These are phyloP conservation scores for Cyberlindnera mississippiensis DNA, from an alignment of 805 yeast genomes.

Conservation along the genomic window DNA sequence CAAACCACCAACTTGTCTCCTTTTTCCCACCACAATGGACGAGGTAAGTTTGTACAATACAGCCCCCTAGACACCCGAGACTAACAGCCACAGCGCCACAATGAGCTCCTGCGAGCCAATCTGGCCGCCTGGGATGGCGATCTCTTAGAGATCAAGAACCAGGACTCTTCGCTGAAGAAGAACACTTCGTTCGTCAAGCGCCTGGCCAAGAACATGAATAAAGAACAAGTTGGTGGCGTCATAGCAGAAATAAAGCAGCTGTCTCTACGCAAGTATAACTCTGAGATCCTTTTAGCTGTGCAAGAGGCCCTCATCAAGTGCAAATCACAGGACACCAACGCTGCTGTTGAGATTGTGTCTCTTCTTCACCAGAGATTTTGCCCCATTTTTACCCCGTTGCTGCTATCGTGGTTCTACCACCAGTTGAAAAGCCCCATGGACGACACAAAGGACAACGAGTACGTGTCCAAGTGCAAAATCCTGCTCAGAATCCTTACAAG, in stretches of 20 bases:
- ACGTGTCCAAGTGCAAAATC: constrained; percentile 40
- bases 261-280: constrained; percentile 68
- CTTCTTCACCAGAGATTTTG: constrained; percentile 76
- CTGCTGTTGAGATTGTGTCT: constrained; percentile 65
- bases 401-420: constrained; percentile 40
- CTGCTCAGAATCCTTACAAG: constrained; percentile 54
- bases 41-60: constrained; percentile 13
- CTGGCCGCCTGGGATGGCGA: constrained; percentile 22
- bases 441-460: constrained; percentile 40
- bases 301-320: constrained; percentile 56
- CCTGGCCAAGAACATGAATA: constrained; percentile 51
- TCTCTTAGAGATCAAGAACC: constrained; percentile 15
- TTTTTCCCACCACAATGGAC: constrained; percentile 4
- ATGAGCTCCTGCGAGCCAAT: constrained; percentile 14
- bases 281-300: constrained; percentile 61
- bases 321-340: constrained; percentile 52
- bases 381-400: constrained; percentile 44
- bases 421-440: constrained; percentile 35
- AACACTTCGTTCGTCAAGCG: constrained; percentile 78
- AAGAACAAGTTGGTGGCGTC: constrained; percentile 58
- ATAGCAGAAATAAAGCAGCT: too few relatives aligned
- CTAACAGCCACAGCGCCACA: constrained; percentile 5
- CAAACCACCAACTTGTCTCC: background rate
- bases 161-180: constrained; percentile 77
- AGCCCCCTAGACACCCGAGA: too few relatives aligned